Conservation (phyloP, 441 rosid species). For the Jatropha podagrica region DNA sequence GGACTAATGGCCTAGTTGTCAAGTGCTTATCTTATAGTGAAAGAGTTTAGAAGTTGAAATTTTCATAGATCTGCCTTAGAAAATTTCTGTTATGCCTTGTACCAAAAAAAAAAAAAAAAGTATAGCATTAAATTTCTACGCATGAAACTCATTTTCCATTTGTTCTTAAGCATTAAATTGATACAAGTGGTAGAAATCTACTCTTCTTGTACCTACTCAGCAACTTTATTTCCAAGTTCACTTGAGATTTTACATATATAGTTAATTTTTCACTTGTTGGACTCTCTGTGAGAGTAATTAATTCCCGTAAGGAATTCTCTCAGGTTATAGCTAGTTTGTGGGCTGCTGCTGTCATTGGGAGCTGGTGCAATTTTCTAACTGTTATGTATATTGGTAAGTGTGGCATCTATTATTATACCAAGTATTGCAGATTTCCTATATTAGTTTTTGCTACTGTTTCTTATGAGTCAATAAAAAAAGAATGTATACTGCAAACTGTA, state of each 20-base stretch:
- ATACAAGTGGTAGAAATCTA: not conserved
- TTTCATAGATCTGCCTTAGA: not conserved
- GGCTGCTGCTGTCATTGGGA: constrained; percentile 78
- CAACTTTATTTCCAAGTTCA: not conserved
- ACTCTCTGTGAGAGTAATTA: constrained; percentile 11
- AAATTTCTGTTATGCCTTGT: not conserved
- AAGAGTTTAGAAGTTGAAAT: not conserved
- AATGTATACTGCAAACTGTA: not conserved
- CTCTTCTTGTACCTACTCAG: not conserved
- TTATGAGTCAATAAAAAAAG: not conserved
- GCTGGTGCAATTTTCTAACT: constrained; percentile 92
- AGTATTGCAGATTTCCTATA: not conserved
- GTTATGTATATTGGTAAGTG: constrained; percentile 79
- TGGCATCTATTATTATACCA: not conserved
- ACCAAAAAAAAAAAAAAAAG: not conserved
- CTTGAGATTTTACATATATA: not conserved
- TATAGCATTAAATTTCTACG: not conserved
- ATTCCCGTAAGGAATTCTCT: constrained; percentile 13
- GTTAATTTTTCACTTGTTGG: not conserved
- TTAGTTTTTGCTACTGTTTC: not conserved
- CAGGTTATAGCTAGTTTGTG: constrained; percentile 71
- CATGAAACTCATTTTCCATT: not conserved
- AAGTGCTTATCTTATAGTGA: not conserved
- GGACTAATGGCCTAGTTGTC: not conserved
- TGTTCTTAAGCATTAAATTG: not conserved